Conservation (phyloP, 257 asterid species). For the Galeopsis tetrahit region DNA sequence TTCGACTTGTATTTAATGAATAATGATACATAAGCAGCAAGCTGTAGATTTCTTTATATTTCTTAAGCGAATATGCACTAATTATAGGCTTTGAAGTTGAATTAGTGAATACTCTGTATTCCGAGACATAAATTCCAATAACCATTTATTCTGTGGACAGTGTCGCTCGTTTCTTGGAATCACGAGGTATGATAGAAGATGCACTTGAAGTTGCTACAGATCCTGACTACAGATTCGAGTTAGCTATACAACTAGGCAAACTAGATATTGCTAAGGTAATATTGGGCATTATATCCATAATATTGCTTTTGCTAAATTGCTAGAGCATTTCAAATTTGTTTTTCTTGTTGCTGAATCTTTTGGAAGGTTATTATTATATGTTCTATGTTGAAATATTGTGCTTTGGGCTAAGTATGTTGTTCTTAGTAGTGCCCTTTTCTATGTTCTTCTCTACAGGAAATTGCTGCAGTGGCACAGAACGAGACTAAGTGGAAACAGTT, state of each 20-base stretch:
- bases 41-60: conserved; percentile 1
- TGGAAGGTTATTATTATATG: conserved; percentile 12
- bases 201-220: conserved; percentile 95
- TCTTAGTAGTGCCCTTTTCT: conserved; percentile 21
- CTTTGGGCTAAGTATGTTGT: conserved; percentile 9
- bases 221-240: conserved; percentile 94
- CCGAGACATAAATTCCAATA: conserved; percentile 21
- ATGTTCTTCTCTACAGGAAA: conserved; percentile 60
- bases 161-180: conserved; percentile 95
- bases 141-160: conserved; percentile 41
- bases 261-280: conserved; percentile 88
- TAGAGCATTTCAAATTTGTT: conserved; percentile 27
- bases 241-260: conserved; percentile 88
- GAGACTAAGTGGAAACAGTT: conserved; percentile 96
- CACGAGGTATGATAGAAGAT: conserved; percentile 94
- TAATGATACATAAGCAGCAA: conserved; percentile 19
- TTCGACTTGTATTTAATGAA: background rate
- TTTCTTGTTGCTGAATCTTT: conserved; percentile 22
- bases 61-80: conserved; percentile 15
- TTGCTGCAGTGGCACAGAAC: conserved; percentile 72
- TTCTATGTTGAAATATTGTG: conserved; percentile 12
- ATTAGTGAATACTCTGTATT: conserved; percentile 18
- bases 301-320: conserved; percentile 23
- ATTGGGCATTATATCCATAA: conserved; percentile 26
- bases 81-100: background rate